These are phyloP conservation scores for Nitzschia putrida DNA, from an alignment of 108 stramenopile species.

Conservation along the genomic window DNA sequence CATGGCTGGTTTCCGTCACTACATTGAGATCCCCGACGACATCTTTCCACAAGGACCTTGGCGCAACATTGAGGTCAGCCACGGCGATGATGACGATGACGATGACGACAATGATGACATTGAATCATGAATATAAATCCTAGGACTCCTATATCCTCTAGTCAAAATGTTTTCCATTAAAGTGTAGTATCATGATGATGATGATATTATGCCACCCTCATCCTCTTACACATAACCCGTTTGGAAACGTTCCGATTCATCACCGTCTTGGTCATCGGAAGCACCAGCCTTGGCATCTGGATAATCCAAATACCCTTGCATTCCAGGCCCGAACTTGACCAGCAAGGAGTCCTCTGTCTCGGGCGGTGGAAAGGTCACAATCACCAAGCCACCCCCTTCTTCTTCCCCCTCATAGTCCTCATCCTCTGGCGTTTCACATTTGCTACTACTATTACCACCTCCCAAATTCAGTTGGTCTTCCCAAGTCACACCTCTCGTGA, in stretches of 20 bases:
- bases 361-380: slow-evolving; percentile 47
- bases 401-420: slow-evolving; percentile 32
- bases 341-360: slow-evolving; percentile 21
- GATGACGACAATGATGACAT: slow-evolving; percentile 3
- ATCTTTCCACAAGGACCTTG: slow-evolving; percentile 61
- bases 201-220: not conserved
- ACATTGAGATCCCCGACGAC: slow-evolving; percentile 64
- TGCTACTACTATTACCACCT: slow-evolving; percentile 15
- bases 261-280: not conserved
- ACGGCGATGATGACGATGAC: slow-evolving; percentile 1
- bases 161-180: not conserved
- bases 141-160: too few relatives aligned
- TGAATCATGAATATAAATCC: too few relatives aligned
- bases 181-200: not conserved
- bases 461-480: slow-evolving; percentile 14
- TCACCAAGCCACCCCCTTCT: slow-evolving; percentile 39
- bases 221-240: slow-evolving; percentile 13
- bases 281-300: not conserved
- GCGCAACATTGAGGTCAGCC: slow-evolving; percentile 28
- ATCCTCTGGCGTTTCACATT: slow-evolving; percentile 6
- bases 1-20: slow-evolving; percentile 54
- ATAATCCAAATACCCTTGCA: slow-evolving; percentile 50
- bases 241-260: not conserved
- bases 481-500: slow-evolving; percentile 36
- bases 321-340: slow-evolving; percentile 38